phyloP scores from a whole-genome alignment of 2,329 filamentous ascomycete genomes.

The Colletotrichum australisinense region DNA sequence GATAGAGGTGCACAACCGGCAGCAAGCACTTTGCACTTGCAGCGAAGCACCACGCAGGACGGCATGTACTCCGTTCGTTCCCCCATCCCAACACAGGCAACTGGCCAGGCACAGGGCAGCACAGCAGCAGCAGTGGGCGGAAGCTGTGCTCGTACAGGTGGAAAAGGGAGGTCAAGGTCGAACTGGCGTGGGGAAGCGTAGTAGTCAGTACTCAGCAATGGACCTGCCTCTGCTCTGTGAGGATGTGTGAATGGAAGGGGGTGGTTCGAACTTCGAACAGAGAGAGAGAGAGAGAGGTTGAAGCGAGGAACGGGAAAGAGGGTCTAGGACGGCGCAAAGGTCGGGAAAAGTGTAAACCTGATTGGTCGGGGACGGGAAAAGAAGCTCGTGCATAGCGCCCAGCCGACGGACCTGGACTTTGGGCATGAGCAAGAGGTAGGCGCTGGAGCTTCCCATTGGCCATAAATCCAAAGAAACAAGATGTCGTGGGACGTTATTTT shows the following conservation, averaged over 20 bases:
- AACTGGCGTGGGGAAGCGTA: constrained; percentile 12
- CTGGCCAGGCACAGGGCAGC: constrained; percentile 27
- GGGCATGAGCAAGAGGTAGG: neutral
- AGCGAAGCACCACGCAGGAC: constrained; percentile 24
- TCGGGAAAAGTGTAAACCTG: neutral
- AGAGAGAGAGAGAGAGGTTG: neutral
- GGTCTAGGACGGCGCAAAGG: constrained; percentile 29
- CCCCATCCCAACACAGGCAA: constrained; percentile 11
- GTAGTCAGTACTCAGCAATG: neutral
- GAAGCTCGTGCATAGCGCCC: constrained; percentile 25
- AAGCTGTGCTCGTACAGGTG: neutral
- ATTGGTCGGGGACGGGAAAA: constrained; percentile 16
- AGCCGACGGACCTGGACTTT: constrained; percentile 4
- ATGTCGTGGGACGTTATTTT: constrained; percentile 42
- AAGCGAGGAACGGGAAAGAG: constrained; percentile 5
- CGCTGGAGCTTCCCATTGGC: constrained; percentile 41
- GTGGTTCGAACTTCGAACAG: neutral
- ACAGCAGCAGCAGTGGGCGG: constrained; percentile 25
- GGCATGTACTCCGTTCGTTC: neutral
- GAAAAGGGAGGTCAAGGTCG: neutral
- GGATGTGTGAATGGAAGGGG: neutral
- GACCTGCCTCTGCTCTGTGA: neutral
- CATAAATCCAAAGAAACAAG: constrained; percentile 37
- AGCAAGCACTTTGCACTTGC: constrained; percentile 30
- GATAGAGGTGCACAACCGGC: constrained; percentile 24